A percentile compares a stretch with the other conserved stretches of the same genome.
phyloP scores from a whole-genome alignment of 2,329 filamentous ascomycete genomes.

The Stemphylium vesicarium region DNA sequence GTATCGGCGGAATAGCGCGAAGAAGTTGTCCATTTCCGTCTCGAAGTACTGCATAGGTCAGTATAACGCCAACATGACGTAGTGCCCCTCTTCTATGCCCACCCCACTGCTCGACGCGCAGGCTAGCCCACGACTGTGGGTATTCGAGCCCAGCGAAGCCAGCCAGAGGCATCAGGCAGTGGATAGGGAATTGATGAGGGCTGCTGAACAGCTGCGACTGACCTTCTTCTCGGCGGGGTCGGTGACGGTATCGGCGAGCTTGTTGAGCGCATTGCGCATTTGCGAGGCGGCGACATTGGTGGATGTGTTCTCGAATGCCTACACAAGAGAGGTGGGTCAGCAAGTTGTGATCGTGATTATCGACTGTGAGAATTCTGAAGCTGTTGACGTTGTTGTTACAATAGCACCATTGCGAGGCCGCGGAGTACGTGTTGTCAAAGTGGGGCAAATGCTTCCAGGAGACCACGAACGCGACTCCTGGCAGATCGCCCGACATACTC shows the following conservation, averaged over 20 bases:
- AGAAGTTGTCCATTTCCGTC: conserved; percentile 99
- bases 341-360: not conserved
- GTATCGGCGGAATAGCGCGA: conserved; percentile 96
- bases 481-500: not conserved
- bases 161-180: not conserved
- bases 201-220: conserved; percentile 32
- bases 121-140: conserved; percentile 2
- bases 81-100: conserved; percentile 11
- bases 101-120: not conserved
- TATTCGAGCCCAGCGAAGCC: conserved; percentile 2
- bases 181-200: not conserved
- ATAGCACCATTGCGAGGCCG: not conserved
- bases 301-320: conserved; percentile 99
- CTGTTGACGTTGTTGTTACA: not conserved
- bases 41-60: conserved; percentile 76
- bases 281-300: conserved; percentile 97
- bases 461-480: not conserved
- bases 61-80: conserved; percentile 18
- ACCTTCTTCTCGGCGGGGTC: conserved; percentile 83
- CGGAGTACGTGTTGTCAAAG: not conserved
- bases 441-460: not conserved
- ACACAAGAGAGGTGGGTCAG: conserved; percentile 28
- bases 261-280: conserved; percentile 97
- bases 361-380: not conserved
- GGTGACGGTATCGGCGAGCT: conserved; percentile 85